Evolutionary conservation across 2,329 filamentous ascomycete species (phyloP), one percentile per base, ranked within the genome.

Genomic region (Anthostomella pinea): DNA sequence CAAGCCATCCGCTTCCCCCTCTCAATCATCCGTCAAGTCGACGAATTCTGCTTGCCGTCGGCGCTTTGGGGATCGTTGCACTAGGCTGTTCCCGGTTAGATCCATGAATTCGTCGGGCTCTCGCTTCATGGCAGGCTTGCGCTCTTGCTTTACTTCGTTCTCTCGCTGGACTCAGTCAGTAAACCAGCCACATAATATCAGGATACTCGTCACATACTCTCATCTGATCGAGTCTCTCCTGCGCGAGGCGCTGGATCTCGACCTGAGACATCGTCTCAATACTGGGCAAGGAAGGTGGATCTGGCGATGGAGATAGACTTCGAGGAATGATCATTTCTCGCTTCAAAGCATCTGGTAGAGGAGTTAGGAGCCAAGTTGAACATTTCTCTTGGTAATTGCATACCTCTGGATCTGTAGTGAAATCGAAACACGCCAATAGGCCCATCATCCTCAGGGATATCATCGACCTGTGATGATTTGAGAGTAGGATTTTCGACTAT

Each of bases 321-420:
- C 53, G 53, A 26, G 54, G 53, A 25, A 64, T 52, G 18, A 64
- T 48, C 29, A 56, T 31, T 26, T 56, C 51, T 5, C 46, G 40
- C 33, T 54, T 50, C 3, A 65, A 45, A 6, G 58, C 55, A 17
- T 59, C 57, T 64, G 17, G 2, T 3, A 5, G 11, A 15, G 26
- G 20, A 15, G 29, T 27, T 8, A 34, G 13, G 29, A 4, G 10
- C 5, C 14, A 28, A 24, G 13, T 19, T 19, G 8, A 20, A 11
- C 2, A 22, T 21, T 17, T 8, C 22, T 22, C 10, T 24, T 30
- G 3, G n/a, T 22, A n/a, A 13, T 21, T n/a, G n/a, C 28, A 8
- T 38, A 53, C 53, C 58, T 50, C 39, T 50, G 1, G 61, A 63
- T 27, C 56, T 50, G 22, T 65, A 65, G 14, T 59, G 43, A 35